A percentile compares a stretch with the other conserved stretches of the same genome.
Conservation (phyloP, 2,329 filamentous ascomycete genomes). For the Atkinsonella hypoxylon region DNA sequence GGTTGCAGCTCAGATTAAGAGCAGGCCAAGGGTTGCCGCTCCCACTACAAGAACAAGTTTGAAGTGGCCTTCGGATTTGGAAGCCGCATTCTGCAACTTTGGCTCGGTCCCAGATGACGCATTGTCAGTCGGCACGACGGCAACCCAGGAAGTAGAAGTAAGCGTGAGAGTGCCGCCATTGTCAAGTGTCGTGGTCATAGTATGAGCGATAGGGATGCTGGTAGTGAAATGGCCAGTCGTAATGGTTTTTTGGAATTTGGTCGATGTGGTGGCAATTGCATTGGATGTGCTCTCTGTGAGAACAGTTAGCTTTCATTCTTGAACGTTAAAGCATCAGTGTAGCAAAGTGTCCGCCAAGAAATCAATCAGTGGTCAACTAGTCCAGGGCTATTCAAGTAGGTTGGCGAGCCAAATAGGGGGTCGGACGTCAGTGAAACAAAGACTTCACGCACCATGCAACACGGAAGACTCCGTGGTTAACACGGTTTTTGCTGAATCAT, state of each 20-base stretch:
- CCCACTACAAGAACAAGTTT: conserved; percentile 14
- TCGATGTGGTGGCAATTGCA: conserved; percentile 7
- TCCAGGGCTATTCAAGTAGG: not conserved
- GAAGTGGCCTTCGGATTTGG: conserved; percentile 10
- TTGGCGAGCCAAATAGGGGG: too few species aligned
- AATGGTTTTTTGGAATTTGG: conserved; percentile 17
- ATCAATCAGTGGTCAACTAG: not conserved
- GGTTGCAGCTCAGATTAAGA: not conserved
- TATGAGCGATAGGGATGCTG: conserved; percentile 24
- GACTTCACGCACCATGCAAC: conserved; percentile 4
- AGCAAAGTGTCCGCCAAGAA: not conserved
- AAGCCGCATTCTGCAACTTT: conserved; percentile 26
- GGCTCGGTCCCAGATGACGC: conserved; percentile 18
- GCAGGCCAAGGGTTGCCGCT: conserved; percentile 14
- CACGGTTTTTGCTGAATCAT: not conserved
- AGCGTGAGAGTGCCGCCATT: conserved; percentile 33
- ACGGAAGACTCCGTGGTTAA: not conserved
- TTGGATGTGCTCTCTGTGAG: not conserved
- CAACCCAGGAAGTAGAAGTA: conserved; percentile 38
- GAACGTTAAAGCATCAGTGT: not conserved
- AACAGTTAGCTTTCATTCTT: conserved; percentile 9
- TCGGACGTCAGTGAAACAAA: not conserved
- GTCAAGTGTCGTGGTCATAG: conserved; percentile 32
- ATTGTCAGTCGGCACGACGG: conserved; percentile 25
- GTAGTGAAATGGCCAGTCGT: conserved; percentile 23